Base-by-base conservation (phyloP, 805 yeast genomes). In the Candida stauntonica region DNA sequence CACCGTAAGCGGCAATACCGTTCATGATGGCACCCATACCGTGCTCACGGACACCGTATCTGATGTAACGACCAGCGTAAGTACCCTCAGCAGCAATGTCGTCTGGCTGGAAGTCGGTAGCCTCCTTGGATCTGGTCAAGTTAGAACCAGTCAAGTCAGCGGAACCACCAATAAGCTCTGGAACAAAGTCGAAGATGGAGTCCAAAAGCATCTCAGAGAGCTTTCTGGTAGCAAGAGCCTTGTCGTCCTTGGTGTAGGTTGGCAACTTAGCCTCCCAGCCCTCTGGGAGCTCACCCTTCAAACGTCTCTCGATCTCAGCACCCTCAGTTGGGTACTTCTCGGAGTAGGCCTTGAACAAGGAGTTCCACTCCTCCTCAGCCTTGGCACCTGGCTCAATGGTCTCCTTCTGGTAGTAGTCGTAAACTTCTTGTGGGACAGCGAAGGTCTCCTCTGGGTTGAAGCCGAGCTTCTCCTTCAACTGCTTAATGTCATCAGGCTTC, bases 11-110 rank as follows among this genome's bases (percentile, higher is more conserved):
- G 44, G 93, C 75, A 55, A 91, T 84, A 82, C 99, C 99, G 70
- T 93, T 91, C 79, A 89, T 76, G 65, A 89, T 84, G 50, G 97
- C 96, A 71, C 96, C 96, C 97, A 91, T 88, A 66, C 86, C 97
- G 70, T 93, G 98, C 75, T 91, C 99, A 71, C 99, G 84, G 51
- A 91, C 96, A 81, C 99, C 99, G 66, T 82, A 91, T 72, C 97
- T 83, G 67, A 91, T 74, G 73, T 91, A 91, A 64, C 96, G 82
- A 63, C 99, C 99, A 42, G 79, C 48, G 74, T 82, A 89, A 60
- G 79, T 79, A 67, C 98, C 98, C 52, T 86, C 70, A 33, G 79
- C 79, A 44, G 87, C 68, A 46, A 87, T 68, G 40, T 77, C 59
- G 39, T 87, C 86, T 39, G 93, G 86, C 77, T 93, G 96, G 89